phyloP scores from a whole-genome alignment of 2,329 filamentous ascomycete species.

The Cryphonectria nitschkei region DNA sequence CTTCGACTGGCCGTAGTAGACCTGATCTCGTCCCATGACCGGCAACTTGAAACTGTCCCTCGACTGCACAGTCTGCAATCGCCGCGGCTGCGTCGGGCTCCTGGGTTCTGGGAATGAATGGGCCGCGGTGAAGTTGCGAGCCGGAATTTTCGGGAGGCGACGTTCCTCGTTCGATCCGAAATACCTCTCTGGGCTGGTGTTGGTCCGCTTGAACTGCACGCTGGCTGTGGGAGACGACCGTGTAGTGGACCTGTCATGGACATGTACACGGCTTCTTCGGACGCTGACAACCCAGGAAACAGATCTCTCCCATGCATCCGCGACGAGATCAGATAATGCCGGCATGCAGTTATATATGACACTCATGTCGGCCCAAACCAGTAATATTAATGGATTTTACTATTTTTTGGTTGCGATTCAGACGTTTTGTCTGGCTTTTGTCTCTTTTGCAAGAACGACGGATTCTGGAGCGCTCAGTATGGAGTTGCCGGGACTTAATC shows the following conservation, averaged over 20 bases:
- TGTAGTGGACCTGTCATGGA: not conserved
- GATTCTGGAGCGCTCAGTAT: not conserved
- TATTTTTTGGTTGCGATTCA: not conserved
- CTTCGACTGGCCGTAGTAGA: not conserved
- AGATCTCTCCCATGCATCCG: constrained; percentile 3
- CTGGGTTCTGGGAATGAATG: not conserved
- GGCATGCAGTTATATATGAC: constrained; percentile 5
- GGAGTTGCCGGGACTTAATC: not conserved
- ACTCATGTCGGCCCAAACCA: not conserved
- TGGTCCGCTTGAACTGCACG: too few species aligned
- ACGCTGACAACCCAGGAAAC: not conserved
- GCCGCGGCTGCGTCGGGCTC: not conserved
- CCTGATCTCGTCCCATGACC: not conserved
- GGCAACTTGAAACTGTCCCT: constrained; percentile 2
- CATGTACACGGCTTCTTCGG: not conserved
- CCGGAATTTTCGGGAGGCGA: not conserved
- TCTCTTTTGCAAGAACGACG: not conserved
- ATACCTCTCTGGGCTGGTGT: not conserved
- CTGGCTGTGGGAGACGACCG: not conserved
- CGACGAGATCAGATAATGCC: not conserved
- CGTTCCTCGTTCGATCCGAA: not conserved
- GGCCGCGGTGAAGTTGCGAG: not conserved
- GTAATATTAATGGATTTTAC: not conserved
- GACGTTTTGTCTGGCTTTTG: not conserved
- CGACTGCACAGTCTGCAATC: not conserved